Percentiles rank a stretch among this genome's conserved stretches.
Evolutionary conservation across 331 rosid species (phyloP).

Genomic region (Malus hybrid): DNA sequence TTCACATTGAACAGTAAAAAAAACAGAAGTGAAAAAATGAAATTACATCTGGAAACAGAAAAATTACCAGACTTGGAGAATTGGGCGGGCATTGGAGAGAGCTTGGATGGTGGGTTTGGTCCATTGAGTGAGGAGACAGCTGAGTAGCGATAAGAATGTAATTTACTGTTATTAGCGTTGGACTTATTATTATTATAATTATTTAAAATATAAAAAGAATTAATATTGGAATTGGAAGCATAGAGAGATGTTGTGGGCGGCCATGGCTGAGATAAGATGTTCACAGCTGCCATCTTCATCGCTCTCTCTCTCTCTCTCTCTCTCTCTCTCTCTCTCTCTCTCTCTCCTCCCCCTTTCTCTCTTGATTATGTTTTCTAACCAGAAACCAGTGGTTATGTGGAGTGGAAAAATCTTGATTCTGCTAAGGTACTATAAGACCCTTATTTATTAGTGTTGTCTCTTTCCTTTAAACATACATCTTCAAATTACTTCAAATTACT

Average conservation of each 20-base stretch:
- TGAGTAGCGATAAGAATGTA: slow-evolving; percentile 22
- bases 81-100: slow-evolving; percentile 23
- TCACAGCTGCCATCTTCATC: slow-evolving; percentile 51
- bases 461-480: neutral
- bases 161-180: slow-evolving; percentile 16
- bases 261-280: slow-evolving; percentile 43
- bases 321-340: too few relatives aligned
- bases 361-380: neutral
- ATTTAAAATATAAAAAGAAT: neutral
- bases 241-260: slow-evolving; percentile 31
- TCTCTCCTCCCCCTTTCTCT: too few relatives aligned
- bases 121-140: slow-evolving; percentile 18
- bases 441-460: neutral
- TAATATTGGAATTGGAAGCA: neutral
- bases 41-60: neutral
- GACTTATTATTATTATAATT: neutral
- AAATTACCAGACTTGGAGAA: slow-evolving; percentile 49
- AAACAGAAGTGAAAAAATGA: neutral
- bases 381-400: neutral
- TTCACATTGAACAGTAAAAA: neutral
- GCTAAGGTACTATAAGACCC: neutral
- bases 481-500: too few relatives aligned
- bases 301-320: neutral
- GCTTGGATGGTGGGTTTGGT: slow-evolving; percentile 20
- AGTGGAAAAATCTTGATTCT: neutral